Conservation (phyloP, 495 filamentous ascomycete species). For the Entonaema liquescens region DNA sequence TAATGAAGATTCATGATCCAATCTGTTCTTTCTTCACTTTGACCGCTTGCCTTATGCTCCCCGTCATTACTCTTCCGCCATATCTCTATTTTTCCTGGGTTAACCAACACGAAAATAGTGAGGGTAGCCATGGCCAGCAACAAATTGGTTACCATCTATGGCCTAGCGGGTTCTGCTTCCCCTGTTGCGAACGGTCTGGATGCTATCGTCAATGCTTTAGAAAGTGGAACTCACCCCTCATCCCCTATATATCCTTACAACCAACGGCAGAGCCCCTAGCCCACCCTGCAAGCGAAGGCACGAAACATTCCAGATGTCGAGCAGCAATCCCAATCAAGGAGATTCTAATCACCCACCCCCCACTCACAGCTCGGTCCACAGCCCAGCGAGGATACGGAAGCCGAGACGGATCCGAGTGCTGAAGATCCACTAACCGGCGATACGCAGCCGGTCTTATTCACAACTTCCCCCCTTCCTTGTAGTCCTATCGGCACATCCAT, state of each 20-base stretch:
- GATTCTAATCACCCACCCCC: neutral
- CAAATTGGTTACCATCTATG: neutral
- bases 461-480: neutral
- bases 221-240: conserved; percentile 9
- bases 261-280: neutral
- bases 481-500: neutral
- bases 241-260: conserved; percentile 1
- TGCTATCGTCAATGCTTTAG: neutral
- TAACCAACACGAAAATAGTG: neutral
- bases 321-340: too few species aligned
- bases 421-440: neutral
- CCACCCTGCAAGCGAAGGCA: neutral
- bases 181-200: neutral
- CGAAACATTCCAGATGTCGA: neutral
- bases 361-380: neutral
- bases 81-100: neutral
- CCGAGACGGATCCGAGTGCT: neutral
- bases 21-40: too few species aligned
- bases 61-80: neutral
- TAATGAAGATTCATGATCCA: too few species aligned
- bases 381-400: neutral
- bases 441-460: neutral
- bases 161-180: conserved; percentile 2
- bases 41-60: neutral
- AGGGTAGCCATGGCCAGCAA: neutral